Conservation (phyloP, 1,284 basidiomycete species). For the Phylloporus gajari region DNA sequence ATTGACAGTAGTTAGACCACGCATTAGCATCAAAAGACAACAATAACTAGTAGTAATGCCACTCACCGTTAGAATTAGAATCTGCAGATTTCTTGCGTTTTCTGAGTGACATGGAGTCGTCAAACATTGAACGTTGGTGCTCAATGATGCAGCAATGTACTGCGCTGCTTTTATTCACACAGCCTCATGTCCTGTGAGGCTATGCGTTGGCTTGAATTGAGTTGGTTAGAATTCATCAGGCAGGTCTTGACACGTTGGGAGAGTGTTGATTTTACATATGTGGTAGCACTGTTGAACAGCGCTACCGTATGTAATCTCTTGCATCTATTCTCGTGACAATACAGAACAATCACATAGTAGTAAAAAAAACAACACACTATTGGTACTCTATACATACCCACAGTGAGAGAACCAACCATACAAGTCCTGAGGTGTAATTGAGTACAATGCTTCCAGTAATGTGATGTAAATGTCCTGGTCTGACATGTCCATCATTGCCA, state of each 20-base stretch:
- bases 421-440: not conserved
- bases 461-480: not conserved
- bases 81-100: not conserved
- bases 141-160: not conserved
- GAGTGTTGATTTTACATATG: too few relatives aligned
- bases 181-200: not conserved
- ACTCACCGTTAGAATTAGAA: not conserved
- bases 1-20: not conserved
- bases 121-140: not conserved
- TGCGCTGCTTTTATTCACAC: not conserved
- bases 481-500: not conserved
- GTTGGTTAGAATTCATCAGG: too few relatives aligned
- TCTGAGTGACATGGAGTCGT: not conserved
- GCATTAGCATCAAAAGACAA: not conserved
- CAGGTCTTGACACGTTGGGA: too few relatives aligned
- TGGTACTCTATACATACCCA: not conserved
- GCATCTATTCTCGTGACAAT: too few relatives aligned
- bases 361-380: too few relatives aligned
- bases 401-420: not conserved
- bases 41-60: not conserved
- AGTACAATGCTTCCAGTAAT: not conserved
- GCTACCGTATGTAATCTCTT: too few relatives aligned
- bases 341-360: too few relatives aligned
- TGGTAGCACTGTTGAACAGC: too few relatives aligned
- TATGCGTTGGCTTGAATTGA: not conserved